Evolutionary conservation across 192 early-diverging fungal genomes (phyloP), one percentile per base, ranked within the genome.

Genomic region (Coemansia sp.): DNA sequence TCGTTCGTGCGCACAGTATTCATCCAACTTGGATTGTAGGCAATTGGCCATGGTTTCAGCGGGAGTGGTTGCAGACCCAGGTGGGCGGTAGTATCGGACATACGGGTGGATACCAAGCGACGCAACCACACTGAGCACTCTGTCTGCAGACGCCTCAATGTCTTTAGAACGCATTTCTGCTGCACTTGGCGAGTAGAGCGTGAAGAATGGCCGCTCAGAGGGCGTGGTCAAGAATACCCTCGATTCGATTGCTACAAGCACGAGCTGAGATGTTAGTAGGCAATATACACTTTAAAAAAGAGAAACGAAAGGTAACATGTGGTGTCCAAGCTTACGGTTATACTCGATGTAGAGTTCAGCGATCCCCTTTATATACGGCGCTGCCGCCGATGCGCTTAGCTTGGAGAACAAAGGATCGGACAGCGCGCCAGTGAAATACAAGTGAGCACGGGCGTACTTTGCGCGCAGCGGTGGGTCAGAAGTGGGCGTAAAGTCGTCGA

Each of bases 1-100:
- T 87, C 78, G 43, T 88, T 82, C 16, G 84, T 87, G 35, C 72
- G 83, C 67, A 16, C 87, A 89, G 59, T 93, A 88, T 1, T 92
- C 85, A 15, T 94, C 92, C 0, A 95, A 60, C 38, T 83, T 83
- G 6, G 43, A 27, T 18, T 83, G 85, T 9, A 99, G 71, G 77
- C 92, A 68, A 3, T 62, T 62, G 10, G 80, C 81, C 70, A 85
- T 75, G 0, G 66, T 65, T 43, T 75, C 64, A 20, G 81, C 76
- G 0, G 24, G 11, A 41, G 32, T 15, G 2, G 13, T 13, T 13
- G 20, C 22, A 4, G 52, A 1, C 16, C 20, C 38, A n/a, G 30
- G 34, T 11, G 81, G 76, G 18, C 73, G 62, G 40, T 83, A 83
- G 53, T 74, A 83, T 16, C 81, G 68, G 39, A 83, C 56, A 39